Evolutionary conservation across 257 asterid species (phyloP), one percentile per base, ranked within the genome.

Genomic region (Linaria vulgaris): DNA sequence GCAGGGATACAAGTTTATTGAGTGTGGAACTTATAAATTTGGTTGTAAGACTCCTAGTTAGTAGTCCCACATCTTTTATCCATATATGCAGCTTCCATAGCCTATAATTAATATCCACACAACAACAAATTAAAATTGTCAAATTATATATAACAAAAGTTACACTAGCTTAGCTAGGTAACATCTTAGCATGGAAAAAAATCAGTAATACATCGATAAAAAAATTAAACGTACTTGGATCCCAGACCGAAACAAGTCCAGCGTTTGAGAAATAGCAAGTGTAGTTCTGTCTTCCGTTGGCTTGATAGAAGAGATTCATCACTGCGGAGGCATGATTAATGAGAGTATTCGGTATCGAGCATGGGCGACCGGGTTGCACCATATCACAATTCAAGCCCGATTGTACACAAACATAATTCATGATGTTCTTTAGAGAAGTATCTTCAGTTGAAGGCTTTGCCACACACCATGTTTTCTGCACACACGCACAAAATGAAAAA

Each of bases 391-490:
- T 73, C 8, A 75, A 82, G 1, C 66, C 56, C 4, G 74, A 56
- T n/a, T n/a, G n/a, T n/a, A n/a, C n/a, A 19, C 88, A 84, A 0
- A 82, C 88, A 37, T 41, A 81, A 2, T 60, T 39, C 21, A 79
- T 37, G 31, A 75, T 81, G 1, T 22, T 21, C 19, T 3, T 0
- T 11, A 81, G 55, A 11, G 49, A 7, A 2, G 8, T 23, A 9
- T 41, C 23, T 9, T 73, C 86, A 8, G 84, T 58, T 4, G 91
- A 84, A 12, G 91, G 84, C 55, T 79, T 81, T 2, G 85, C 86
- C 69, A 84, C 85, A 44, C 91, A 84, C 91, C 88, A 84, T 1
- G 73, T 74, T 66, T 73, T 78, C 87, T 83, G 68, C 60, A 57
- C 1, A 10, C 14, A n/a, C 13, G 64, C 58, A 51, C 51, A 39